Evolutionary conservation across 805 yeast species (phyloP), one percentile per base, ranked within the genome.

Genomic region (Cyberlindnera xishuangbannaensis): DNA sequence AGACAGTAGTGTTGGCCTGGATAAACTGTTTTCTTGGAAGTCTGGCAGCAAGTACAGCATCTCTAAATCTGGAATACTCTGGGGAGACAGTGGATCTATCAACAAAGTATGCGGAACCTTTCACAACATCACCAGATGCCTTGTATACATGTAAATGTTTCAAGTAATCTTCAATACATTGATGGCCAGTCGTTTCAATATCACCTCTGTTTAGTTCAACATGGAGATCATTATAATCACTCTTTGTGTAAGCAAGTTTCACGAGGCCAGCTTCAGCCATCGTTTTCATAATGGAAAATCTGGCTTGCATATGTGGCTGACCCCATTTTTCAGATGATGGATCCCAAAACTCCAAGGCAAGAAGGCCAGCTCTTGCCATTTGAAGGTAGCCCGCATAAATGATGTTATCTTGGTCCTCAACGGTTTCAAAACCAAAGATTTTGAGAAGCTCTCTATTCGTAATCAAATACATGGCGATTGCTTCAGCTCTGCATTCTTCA

Each of bases 401-500:
- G 32, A 84, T 71, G 37, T 73, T 76, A 30, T 76, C 75, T 50
- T 81, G 85, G 37, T 73, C 83, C 28, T 67, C 62, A 18, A 65
- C 59, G 7, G 67, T 64, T 13, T 61, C 58, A 53, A 76, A 78
- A 3, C 85, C 95, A 55, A 86, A 86, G 35, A 85, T 81, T 19
- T 73, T 71, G 43, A 86, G 65, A 21, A 86, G 67, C 34, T 76
- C 68, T 37, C 74, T 65, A 57, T 80, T 78, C 29, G 88, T 74
- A 47, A 81, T 73, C 44, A 86, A 69, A 55, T 73, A 83, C 74
- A 86, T 72, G 5, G 95, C 95, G 29, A 86, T 94, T 38, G 80
- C 73, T 56, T 86, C 96, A 17, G 96, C 96, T 48, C 96, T 75
- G 56, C 95, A 86, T 58, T 86, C 96, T 59, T 86, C 96, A 54